Base-by-base conservation (phyloP, 805 yeast genomes). In the Nakazawaea pomicola region DNA sequence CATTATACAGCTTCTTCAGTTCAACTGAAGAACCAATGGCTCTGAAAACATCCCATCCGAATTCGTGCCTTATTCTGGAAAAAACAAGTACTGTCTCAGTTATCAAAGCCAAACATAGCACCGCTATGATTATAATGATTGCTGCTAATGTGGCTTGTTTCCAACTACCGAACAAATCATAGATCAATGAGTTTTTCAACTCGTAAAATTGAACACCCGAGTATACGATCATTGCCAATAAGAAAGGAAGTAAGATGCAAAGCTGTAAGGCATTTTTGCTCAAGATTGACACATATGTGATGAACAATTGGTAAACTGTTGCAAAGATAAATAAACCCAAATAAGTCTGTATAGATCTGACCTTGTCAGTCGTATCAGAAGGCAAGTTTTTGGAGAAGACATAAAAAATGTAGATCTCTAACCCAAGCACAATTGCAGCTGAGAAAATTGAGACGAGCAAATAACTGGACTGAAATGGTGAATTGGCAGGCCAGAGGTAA, bases 241-340 rank as follows among this genome's bases (percentile, higher is more conserved):
- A 61, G 41, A 67, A 69, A 8, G 51, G 24, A 31, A 62, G 54
- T 25, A 67, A 57, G 45, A 63, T 53, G 12, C 55, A 40, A n/a
- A 70, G 48, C 14, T 67, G 56, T 42, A 64, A 56, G 49, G 65
- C 53, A 49, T 65, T 68, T 45, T 61, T 59, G 3, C 66, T 57
- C 35, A 49, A 49, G 5, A 67, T 48, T 1, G 68, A 70, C 10
- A 67, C 41, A 8, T 56, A 28, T 2, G 71, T 61, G 34, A 65
- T 54, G 2, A 59, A 29, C 14, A 67, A 55, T 46, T 68, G 74
- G 52, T 62, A 70, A 10, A 70, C 25, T 23, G 61, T 62, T 3
- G 74, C 72, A 46, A 67, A 69, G 20, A 68, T 65, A 50, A 67
- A 70, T 14, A 70, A 53, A 1, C 72, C 68, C 39, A 70, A 49